phyloP scores from a whole-genome alignment of 2,329 filamentous ascomycete genomes.

The Xylaria sp. region DNA sequence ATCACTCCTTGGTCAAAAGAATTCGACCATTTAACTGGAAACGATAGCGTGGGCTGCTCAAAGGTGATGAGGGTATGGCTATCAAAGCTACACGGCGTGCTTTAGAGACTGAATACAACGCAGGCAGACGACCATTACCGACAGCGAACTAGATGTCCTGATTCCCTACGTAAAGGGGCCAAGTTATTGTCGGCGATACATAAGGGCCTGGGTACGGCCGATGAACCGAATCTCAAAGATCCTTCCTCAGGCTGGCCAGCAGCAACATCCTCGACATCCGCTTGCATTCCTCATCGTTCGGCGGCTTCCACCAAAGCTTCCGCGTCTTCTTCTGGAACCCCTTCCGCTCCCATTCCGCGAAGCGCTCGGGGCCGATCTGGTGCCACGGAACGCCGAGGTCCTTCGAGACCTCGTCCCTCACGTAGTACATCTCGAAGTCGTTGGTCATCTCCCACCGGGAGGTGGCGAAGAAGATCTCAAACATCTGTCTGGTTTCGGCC shows the following conservation, averaged over 20 bases:
- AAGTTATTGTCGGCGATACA: no score
- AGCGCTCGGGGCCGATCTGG: constrained; percentile 22
- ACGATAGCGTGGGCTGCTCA: no score
- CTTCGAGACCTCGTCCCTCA: constrained; percentile 31
- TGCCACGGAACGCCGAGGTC: constrained; percentile 29
- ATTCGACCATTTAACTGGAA: no score
- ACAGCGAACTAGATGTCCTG: no score
- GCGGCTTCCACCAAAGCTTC: constrained; percentile 24
- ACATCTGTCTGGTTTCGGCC: constrained; percentile 10
- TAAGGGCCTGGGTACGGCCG: neutral
- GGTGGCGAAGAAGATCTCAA: constrained; percentile 17
- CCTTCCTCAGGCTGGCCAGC: constrained; percentile 17
- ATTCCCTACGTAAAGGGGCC: no score
- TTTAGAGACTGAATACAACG: no score
- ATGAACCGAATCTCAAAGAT: constrained; percentile 9
- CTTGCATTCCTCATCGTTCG: constrained; percentile 22
- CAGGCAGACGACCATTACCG: no score
- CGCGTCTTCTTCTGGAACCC: constrained; percentile 28
- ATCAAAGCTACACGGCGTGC: no score
- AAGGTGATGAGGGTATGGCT: no score
- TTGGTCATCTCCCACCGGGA: neutral
- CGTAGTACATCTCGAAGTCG: neutral
- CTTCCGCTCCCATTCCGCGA: constrained; percentile 23
- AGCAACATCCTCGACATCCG: constrained; percentile 16
- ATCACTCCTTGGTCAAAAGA: no score